phyloP scores from a whole-genome alignment of 805 yeast genomes.

The Scheffersomyces amazonensis region DNA sequence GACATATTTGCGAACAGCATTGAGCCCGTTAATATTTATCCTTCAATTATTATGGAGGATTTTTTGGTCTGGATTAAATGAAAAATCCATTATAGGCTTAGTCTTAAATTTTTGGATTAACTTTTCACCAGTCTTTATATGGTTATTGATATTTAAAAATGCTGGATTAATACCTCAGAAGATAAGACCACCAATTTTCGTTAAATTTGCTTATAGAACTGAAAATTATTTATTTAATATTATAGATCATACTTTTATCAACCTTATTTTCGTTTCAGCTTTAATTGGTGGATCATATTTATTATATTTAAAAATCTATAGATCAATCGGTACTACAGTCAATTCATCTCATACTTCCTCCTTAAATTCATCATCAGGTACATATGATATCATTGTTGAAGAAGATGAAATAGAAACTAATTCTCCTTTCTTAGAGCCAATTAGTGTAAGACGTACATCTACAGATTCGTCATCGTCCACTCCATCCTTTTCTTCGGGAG shows the following conservation, averaged over 20 bases:
- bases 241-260: neutral
- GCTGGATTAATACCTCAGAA: constrained; percentile 57
- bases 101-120: constrained; percentile 45
- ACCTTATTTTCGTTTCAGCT: constrained; percentile 1
- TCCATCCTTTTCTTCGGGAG: too few species aligned
- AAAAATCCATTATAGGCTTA: constrained; percentile 35
- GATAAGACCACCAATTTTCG: constrained; percentile 56
- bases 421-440: neutral
- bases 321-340: neutral
- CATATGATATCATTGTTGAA: too few species aligned
- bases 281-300: neutral
- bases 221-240: constrained; percentile 37
- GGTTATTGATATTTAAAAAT: constrained; percentile 57
- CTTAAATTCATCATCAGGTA: neutral
- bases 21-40: constrained; percentile 9
- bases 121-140: constrained; percentile 51
- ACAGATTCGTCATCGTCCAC: neutral
- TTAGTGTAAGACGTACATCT: neutral
- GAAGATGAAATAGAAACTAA: neutral
- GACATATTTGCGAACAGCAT: neutral
- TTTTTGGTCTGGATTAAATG: constrained; percentile 31
- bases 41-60: constrained; percentile 8
- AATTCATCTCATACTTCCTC: neutral
- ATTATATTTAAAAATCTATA: constrained; percentile 2
- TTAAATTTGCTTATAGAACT: constrained; percentile 39